Base-by-base conservation (phyloP, 164 flowering plant species). In the Nymphaea thermarum region DNA sequence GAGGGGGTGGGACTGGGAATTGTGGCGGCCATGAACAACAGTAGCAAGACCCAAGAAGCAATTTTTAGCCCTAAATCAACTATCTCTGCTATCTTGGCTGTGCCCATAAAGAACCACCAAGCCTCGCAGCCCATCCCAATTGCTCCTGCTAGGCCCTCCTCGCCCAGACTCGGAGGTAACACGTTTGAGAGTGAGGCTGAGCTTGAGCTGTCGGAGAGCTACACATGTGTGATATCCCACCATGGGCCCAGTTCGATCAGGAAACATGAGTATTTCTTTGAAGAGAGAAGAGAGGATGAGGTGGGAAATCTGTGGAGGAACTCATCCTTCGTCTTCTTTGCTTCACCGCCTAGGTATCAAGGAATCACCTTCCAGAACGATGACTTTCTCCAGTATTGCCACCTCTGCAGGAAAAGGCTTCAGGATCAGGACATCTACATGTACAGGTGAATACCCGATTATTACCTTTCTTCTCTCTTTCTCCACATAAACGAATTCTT, bases 191-290 rank as follows among this genome's bases (percentile, higher is more conserved):
- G 71, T 77, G 85, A 82, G 77, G 15, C 72, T 42, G 74, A 68
- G n/a, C 70, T 72, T 77, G 85, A 82, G 77, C n/a, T 73, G 51
- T 82, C 80, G n/a, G 88, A 86, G 84, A 82, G 85, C 71, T 86
- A 84, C 44, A 84, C 88, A 6, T 82, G 88, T 63, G 91, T 86
- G 72, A 80, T 83, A 68, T 83, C 85, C 43, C 82, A 74, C 63
- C 42, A 74, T 16, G 87, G 84, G 63, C 70, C 73, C 42, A 75
- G 74, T 60, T 59, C 70, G 61, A 65, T 77, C 5, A 69, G 68
- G 74, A 82, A 82, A 57, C 70, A 72, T 0, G 90, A 82, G 71
- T 84, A 81, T 44, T 82, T 79, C 67, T 81, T 77, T 57, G 53
- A 72, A 67, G 66, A 62, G 42, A 44, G 42, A 62, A 70, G 62